Percentiles rank a stretch among this genome's conserved stretches.
Evolutionary conservation across 73 alveolate species (phyloP).

Genomic region (Symbiodinium pilosum): DNA sequence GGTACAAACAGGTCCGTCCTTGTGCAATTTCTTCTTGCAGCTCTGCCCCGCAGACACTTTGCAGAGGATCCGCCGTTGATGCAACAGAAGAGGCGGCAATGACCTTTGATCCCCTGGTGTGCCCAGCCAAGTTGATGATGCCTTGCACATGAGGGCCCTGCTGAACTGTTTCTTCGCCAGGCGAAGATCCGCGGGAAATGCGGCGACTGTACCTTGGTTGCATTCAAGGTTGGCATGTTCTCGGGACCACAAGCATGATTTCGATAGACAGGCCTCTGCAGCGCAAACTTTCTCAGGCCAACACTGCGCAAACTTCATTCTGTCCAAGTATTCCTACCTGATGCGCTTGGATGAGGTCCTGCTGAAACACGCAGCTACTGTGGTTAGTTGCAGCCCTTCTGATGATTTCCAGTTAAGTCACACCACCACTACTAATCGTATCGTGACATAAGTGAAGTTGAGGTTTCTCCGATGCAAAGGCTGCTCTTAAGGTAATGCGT

Average conservation of each 20-base stretch:
- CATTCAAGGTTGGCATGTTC: not conserved
- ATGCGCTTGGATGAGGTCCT: slow-evolving; percentile 88
- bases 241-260: too few relatives aligned
- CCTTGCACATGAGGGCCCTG: not conserved
- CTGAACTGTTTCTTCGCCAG: not conserved
- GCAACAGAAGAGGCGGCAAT: slow-evolving; percentile 38
- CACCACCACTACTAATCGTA: too few relatives aligned
- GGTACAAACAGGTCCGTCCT: slow-evolving; percentile 53
- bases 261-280: too few relatives aligned
- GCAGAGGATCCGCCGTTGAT: not conserved
- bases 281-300: not conserved
- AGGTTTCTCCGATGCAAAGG: too few relatives aligned
- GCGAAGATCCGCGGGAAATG: slow-evolving; percentile 75
- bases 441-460: too few relatives aligned
- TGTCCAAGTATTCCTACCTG: slow-evolving; percentile 71
- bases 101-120: slow-evolving; percentile 79
- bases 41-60: not conserved
- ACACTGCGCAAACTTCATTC: slow-evolving; percentile 54
- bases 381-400: too few relatives aligned
- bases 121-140: not conserved
- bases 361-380: too few relatives aligned
- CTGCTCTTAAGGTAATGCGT: too few relatives aligned
- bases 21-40: not conserved
- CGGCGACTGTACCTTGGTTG: slow-evolving; percentile 31
- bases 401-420: too few relatives aligned